Conservation (phyloP, 2,329 filamentous ascomycete genomes). For the Beauveria rudraprayagi region DNA sequence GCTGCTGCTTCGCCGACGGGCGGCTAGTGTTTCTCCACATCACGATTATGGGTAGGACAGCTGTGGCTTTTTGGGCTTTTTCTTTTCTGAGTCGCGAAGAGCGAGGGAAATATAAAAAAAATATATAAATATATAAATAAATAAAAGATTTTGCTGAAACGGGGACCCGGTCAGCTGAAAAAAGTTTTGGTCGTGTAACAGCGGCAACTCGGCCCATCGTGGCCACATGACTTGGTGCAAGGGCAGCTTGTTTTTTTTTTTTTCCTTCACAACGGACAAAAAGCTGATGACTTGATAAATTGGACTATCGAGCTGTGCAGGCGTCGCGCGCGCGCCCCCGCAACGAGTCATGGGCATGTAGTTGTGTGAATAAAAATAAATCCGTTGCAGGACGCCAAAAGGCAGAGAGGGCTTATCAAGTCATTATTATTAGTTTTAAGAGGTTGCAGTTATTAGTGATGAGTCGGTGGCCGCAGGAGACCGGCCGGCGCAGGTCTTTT, state of each 20-base stretch:
- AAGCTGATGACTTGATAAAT: no score
- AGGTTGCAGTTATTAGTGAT: no score
- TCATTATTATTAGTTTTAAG: no score
- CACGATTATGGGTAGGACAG: neutral
- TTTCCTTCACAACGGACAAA: no score
- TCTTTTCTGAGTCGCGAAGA: neutral
- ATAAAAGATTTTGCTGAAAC: neutral
- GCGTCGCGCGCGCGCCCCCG: no score
- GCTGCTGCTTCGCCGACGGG: neutral
- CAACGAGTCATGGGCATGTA: no score
- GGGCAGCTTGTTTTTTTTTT: neutral
- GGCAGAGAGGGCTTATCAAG: no score
- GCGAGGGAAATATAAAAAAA: neutral
- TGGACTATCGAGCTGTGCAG: neutral
- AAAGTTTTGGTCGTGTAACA: neutral
- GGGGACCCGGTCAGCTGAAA: constrained; percentile 1
- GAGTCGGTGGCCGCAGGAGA: no score
- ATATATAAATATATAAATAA: no score
- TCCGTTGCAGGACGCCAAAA: no score
- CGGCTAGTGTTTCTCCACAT: neutral
- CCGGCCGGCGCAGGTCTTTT: no score
- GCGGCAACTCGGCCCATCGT: neutral
- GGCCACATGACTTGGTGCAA: neutral
- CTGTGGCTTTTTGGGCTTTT: neutral
- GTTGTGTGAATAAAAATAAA: no score